These are phyloP conservation scores for Diphasiastrum complanatum DNA, from an alignment of 83 land plant genomes.

Conservation along the genomic window DNA sequence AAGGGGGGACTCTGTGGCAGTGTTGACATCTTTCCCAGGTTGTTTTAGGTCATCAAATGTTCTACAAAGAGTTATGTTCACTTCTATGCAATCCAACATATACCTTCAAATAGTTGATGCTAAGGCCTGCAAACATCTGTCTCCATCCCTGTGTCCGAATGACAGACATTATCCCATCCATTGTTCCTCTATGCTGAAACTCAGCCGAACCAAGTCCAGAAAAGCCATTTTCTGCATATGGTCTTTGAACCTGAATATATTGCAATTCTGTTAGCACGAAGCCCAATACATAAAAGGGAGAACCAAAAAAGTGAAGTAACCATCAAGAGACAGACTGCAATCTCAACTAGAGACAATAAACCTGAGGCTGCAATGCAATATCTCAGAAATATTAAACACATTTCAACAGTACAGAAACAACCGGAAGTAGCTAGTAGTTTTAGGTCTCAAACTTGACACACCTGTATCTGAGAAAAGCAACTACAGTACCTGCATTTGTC, in stretches of 20 bases:
- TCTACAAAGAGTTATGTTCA: too few relatives aligned
- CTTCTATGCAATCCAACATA: background rate
- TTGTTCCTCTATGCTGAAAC: constrained; percentile 46
- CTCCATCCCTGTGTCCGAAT: constrained; percentile 69
- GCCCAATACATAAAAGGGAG: too few relatives aligned
- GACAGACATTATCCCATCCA: constrained; percentile 57
- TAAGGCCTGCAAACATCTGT: constrained; percentile 84
- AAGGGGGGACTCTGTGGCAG: too few relatives aligned
- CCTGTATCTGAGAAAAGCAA: background rate
- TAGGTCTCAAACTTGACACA: background rate
- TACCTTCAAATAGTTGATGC: constrained; percentile 94
- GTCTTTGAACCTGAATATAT: constrained; percentile 63
- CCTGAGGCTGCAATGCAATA: too few relatives aligned
- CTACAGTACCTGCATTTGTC: constrained; percentile 94
- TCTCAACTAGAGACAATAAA: too few relatives aligned
- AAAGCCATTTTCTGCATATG: too few relatives aligned
- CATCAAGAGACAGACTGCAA: too few relatives aligned
- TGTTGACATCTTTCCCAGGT: too few relatives aligned
- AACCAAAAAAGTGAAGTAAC: too few relatives aligned
- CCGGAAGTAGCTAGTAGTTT: background rate
- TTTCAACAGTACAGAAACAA: background rate
- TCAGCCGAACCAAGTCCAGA: constrained; percentile 26
- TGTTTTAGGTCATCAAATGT: too few relatives aligned
- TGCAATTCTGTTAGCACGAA: too few relatives aligned
- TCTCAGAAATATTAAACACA: too few relatives aligned